phyloP scores from a whole-genome alignment of 1,284 basidiomycete genomes.

The Termitomyces sp. region DNA sequence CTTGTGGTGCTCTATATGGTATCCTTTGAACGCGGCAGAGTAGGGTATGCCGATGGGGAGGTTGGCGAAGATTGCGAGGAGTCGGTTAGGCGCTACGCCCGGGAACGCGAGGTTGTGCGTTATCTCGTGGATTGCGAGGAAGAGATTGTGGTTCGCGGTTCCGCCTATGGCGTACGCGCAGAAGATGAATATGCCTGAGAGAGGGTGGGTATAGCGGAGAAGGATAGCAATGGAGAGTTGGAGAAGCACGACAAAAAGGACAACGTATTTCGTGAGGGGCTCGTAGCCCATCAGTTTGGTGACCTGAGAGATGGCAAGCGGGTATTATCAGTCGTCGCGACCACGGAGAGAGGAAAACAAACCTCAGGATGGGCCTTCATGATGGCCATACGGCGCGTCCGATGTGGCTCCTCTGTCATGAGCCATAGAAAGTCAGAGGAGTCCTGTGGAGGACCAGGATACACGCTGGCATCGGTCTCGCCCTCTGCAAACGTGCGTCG shows the following conservation, averaged over 20 bases:
- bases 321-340: background rate
- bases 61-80: constrained; percentile 88
- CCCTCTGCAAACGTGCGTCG: constrained; percentile 51
- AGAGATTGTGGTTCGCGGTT: constrained; percentile 95
- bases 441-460: constrained; percentile 57
- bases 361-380: constrained; percentile 94
- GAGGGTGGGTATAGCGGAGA: constrained; percentile 62
- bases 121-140: constrained; percentile 97
- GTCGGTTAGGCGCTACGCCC: constrained; percentile 79
- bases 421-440: constrained; percentile 88
- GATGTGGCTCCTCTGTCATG: constrained; percentile 96
- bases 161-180: constrained; percentile 87
- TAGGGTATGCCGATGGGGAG: constrained; percentile 93
- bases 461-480: constrained; percentile 34
- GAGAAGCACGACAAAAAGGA: constrained; percentile 71
- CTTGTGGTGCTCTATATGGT: constrained; percentile 95
- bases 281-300: constrained; percentile 95
- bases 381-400: constrained; percentile 82
- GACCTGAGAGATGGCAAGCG: constrained; percentile 47
- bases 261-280: constrained; percentile 85
- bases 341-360: constrained; percentile 16
- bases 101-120: constrained; percentile 96
- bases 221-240: constrained; percentile 68
- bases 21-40: constrained; percentile 93
- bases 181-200: constrained; percentile 71